phyloP scores from a whole-genome alignment of 345 rosid genomes.

The Nasturtium officinale region DNA sequence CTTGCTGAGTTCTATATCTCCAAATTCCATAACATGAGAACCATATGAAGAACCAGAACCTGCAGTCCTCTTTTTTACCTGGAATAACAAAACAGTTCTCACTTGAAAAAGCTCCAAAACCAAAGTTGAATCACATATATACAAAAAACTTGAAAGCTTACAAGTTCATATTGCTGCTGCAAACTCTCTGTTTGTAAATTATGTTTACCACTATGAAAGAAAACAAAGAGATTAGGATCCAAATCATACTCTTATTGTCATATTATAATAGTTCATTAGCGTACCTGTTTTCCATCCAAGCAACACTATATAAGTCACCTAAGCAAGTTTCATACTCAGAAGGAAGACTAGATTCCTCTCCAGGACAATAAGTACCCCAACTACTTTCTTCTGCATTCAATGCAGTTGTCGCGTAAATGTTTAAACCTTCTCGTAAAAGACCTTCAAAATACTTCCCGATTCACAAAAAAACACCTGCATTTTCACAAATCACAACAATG shows the following conservation, averaged over 20 bases:
- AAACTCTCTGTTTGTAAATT: conserved; percentile 69
- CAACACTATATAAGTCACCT: conserved; percentile 95
- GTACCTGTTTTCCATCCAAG: conserved; percentile 99
- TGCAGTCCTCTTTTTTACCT: conserved; percentile 82
- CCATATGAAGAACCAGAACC: conserved; percentile 55
- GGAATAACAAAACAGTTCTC: conserved; percentile 29
- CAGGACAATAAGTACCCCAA: conserved; percentile 99
- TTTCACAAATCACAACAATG: not conserved
- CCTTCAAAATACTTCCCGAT: conserved; percentile 97
- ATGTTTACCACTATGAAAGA: too few species aligned
- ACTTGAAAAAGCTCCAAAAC: not conserved
- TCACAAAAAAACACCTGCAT: conserved; percentile 96
- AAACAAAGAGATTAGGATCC: too few species aligned
- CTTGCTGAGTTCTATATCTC: conserved; percentile 64
- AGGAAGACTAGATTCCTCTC: conserved; percentile 85
- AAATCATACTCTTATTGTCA: not conserved
- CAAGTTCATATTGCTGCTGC: conserved; percentile 83
- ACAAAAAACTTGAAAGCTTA: conserved; percentile 37
- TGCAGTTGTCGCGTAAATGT: conserved; percentile 96
- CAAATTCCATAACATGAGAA: conserved; percentile 94
- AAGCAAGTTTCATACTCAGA: conserved; percentile 91
- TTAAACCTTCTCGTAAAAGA: conserved; percentile 85
- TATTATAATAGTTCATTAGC: conserved; percentile 17
- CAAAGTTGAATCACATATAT: not conserved
- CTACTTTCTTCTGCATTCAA: conserved; percentile 92